Conservation (phyloP, 2,329 filamentous ascomycete species). For the Sporothrix schenckii region DNA sequence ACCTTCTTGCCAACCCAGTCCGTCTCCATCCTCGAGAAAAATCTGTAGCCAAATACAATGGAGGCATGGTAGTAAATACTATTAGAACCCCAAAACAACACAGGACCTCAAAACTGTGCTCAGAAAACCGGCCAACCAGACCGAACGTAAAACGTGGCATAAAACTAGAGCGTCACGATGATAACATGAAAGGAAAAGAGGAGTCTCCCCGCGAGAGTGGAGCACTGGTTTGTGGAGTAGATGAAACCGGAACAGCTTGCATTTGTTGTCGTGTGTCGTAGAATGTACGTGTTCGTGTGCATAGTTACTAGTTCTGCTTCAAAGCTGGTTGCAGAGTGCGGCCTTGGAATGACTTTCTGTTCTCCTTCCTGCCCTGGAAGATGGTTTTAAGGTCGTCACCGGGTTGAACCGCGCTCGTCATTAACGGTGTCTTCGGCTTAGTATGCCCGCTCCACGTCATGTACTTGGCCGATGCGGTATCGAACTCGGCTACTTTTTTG, state of each 20-base stretch:
- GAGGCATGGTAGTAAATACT: conserved; percentile 17
- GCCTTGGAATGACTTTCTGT: neutral
- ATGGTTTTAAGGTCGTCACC: conserved; percentile 35
- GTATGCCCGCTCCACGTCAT: conserved; percentile 37
- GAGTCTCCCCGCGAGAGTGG: neutral
- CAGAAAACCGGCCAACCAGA: neutral
- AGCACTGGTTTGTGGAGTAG: neutral
- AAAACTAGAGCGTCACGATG: conserved; percentile 11
- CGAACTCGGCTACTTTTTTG: neutral
- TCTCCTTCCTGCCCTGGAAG: conserved; percentile 33
- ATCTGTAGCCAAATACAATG: conserved; percentile 27
- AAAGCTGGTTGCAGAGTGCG: conserved; percentile 1
- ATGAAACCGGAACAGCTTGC: neutral
- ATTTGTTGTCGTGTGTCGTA: neutral
- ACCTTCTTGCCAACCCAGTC: neutral
- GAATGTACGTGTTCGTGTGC: neutral
- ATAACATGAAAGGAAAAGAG: conserved; percentile 18
- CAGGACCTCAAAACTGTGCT: neutral
- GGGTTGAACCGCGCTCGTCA: conserved; percentile 37
- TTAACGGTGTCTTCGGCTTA: conserved; percentile 31
- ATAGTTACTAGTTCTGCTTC: conserved; percentile 24
- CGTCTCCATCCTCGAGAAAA: neutral
- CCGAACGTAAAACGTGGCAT: conserved; percentile 19
- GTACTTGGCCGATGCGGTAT: conserved; percentile 35
- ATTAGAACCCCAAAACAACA: neutral